A percentile compares a stretch with the other conserved stretches of the same genome.
These are phyloP conservation scores for Pseudopithomyces chartarum DNA, from an alignment of 2,329 filamentous ascomycete species.

Conservation along the genomic window DNA sequence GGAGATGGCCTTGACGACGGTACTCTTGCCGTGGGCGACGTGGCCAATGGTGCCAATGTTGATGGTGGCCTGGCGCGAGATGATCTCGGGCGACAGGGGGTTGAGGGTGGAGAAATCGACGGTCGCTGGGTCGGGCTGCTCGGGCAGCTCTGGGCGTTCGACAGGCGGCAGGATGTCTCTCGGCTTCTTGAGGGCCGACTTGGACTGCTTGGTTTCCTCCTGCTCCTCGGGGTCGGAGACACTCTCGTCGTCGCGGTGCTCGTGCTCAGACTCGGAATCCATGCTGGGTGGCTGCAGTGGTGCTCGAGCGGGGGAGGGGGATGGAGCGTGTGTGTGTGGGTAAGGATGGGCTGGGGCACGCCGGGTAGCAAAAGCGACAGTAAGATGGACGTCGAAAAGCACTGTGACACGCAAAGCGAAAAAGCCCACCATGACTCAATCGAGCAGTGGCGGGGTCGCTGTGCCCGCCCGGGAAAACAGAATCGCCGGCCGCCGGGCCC, in stretches of 20 bases:
- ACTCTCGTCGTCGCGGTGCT: slow-evolving; percentile 47
- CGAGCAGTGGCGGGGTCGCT: slow-evolving; percentile 30
- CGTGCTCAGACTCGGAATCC: slow-evolving; percentile 49
- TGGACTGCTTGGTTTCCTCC: slow-evolving; percentile 62
- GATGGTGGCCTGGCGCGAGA: slow-evolving; percentile 96
- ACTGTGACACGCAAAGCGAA: slow-evolving; percentile 30
- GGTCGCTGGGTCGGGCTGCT: slow-evolving; percentile 90
- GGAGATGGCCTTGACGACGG: slow-evolving; percentile 98
- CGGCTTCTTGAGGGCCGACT: slow-evolving; percentile 85
- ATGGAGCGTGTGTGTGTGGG: slow-evolving; percentile 1
- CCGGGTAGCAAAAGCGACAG: background rate
- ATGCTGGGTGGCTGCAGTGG: slow-evolving; percentile 36
- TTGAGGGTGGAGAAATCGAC: slow-evolving; percentile 81
- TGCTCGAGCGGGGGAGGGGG: background rate
- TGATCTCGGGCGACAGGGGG: slow-evolving; percentile 93
- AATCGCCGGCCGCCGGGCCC: slow-evolving; percentile 21
- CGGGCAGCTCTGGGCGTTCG: slow-evolving; percentile 72
- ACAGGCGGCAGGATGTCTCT: slow-evolving; percentile 61
- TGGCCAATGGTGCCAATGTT: slow-evolving; percentile 99
- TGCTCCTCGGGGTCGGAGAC: slow-evolving; percentile 78
- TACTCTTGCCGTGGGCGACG: slow-evolving; percentile 98
- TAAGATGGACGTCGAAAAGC: background rate
- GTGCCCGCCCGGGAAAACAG: slow-evolving; percentile 17
- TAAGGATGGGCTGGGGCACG: background rate
- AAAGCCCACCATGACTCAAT: slow-evolving; percentile 39